Conservation (phyloP, 1,284 basidiomycete species). For the Schizophyllum commune region DNA sequence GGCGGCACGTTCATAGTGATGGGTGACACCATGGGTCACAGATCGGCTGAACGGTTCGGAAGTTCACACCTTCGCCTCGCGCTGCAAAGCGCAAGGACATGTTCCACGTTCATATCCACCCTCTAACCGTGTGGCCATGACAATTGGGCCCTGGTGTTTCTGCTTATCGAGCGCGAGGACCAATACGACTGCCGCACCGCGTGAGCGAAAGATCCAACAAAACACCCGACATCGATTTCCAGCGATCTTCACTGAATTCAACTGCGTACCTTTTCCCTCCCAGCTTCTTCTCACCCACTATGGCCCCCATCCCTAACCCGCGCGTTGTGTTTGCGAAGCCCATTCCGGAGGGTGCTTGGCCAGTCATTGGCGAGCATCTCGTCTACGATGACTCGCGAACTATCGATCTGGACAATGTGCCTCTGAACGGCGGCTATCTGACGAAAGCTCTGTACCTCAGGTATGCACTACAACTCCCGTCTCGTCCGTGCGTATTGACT, state of each 20-base stretch:
- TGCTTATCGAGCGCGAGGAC: no score
- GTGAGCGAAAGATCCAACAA: neutral
- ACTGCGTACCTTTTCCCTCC: neutral
- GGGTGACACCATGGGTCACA: no score
- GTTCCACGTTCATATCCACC: no score
- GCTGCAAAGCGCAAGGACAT: no score
- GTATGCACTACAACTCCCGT: neutral
- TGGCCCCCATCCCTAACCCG: slow-evolving; percentile 1
- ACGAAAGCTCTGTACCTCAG: slow-evolving; percentile 31
- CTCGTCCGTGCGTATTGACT: neutral
- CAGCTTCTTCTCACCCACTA: neutral
- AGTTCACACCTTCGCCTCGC: no score
- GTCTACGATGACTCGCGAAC: slow-evolving; percentile 37
- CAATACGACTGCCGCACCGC: no score
- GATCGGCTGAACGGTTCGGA: no score
- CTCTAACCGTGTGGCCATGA: no score
- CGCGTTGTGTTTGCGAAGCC: slow-evolving; percentile 1
- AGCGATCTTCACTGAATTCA: neutral
- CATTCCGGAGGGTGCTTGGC: slow-evolving; percentile 23
- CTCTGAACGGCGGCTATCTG: slow-evolving; percentile 44
- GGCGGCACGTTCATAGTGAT: no score
- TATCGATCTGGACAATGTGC: slow-evolving; percentile 42
- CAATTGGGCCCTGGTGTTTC: no score
- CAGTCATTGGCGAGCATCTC: slow-evolving; percentile 39
- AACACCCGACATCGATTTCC: neutral